Evolutionary conservation across 495 filamentous ascomycete species (phyloP), one percentile per base, ranked within the genome.

Genomic region (Lichina pygmaea): DNA sequence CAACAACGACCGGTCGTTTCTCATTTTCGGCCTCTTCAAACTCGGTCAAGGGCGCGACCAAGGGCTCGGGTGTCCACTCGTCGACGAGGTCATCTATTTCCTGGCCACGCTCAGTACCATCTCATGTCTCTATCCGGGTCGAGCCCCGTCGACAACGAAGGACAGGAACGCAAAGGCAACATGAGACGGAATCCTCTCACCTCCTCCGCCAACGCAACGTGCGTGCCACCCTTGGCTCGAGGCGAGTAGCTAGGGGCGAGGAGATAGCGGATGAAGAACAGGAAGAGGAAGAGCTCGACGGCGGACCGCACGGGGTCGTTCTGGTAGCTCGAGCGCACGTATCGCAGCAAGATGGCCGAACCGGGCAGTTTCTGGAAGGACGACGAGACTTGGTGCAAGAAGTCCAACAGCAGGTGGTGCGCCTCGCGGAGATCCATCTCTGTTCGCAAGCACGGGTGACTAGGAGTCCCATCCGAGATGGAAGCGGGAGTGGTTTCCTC

Each of bases 71-170:
- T 3, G 73, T 81, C 89, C 89, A 99, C 50, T 99, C 89, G 42
- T 91, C 86, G 15, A 99, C 81, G 24, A 95, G 66, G 51, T 99
- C 89, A 55, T 99, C 89, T 51, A 99, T 86, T 61, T 99, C 89
- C 70, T 80, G 50, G 44, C 33, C 36, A 32, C 39, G 33, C 45
- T 45, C 33, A 17, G 38, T 46, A 49, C 11, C 33, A 32, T 9
- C 30, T 15, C 34, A 13, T 8, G 17, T 15, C 9, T 17, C 34
- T 11, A 16, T 38, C 4, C 24, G 24, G 24, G 24, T 24, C 24
- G 24, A 4, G 24, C 24, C 24, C 24, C 1, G 24, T 4, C 2
- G 24, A 24, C 16, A 5, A 24, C 42, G 2, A 43, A 43, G 13
- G 3, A 2, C 3, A 24, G 42, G 2, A 44, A 4, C 33, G 37